A percentile compares a stretch with the other conserved stretches of the same genome.
Evolutionary conservation across 192 early-diverging fungal genomes (phyloP).

Genomic region (Rhizophagus sp.): DNA sequence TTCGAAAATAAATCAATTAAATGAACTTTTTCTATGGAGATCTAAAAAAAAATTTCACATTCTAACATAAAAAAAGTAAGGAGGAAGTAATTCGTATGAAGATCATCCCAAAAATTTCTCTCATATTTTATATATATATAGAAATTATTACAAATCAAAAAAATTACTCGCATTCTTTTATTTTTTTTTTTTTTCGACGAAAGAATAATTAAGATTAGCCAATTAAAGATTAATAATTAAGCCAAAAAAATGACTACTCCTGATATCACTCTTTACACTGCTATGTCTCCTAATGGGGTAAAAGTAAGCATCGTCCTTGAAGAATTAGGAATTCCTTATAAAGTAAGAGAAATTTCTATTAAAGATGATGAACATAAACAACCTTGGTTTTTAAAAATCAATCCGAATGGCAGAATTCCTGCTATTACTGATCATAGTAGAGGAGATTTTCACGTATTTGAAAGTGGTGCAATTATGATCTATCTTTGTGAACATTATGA

Average conservation of each 20-base stretch:
- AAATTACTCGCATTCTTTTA: too few species aligned
- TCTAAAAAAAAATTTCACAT: too few species aligned
- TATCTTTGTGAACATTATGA: slow-evolving; percentile 60
- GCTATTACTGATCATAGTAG: slow-evolving; percentile 59
- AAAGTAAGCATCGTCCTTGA: slow-evolving; percentile 38
- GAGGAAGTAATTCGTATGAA: too few species aligned
- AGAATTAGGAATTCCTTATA: slow-evolving; percentile 51
- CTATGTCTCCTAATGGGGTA: not conserved
- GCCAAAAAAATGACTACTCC: not conserved
- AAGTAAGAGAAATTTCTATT: slow-evolving; percentile 40
- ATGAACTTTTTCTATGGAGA: too few species aligned
- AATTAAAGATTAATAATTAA: too few species aligned
- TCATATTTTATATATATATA: too few species aligned
- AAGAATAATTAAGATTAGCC: too few species aligned
- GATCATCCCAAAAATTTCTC: too few species aligned
- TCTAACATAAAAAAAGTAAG: too few species aligned
- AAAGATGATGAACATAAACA: slow-evolving; percentile 48
- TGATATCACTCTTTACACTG: slow-evolving; percentile 13
- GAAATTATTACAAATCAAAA: too few species aligned
- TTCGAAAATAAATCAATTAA: too few species aligned
- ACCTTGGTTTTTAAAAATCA: slow-evolving; percentile 52
- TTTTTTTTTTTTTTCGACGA: too few species aligned
- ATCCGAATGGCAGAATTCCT: slow-evolving; percentile 54
- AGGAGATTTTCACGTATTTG: slow-evolving; percentile 59
- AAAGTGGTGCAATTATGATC: slow-evolving; percentile 56